A percentile compares a stretch with the other conserved stretches of the same genome.
These are phyloP conservation scores for Cutaneotrichosporon arboriforme DNA, from an alignment of 1,284 basidiomycete genomes.

Conservation along the genomic window DNA sequence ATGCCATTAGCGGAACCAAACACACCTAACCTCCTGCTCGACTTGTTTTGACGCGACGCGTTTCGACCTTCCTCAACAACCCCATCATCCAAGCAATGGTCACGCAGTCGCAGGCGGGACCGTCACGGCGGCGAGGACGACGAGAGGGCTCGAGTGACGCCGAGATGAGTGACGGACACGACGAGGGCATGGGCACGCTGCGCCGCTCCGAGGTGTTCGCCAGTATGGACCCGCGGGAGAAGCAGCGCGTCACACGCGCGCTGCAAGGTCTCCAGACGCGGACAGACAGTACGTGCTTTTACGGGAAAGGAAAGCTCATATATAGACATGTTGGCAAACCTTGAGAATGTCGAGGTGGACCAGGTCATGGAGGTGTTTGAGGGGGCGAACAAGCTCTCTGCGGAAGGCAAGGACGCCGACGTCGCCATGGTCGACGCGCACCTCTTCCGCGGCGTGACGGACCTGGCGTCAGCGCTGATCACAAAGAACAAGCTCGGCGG, in stretches of 20 bases:
- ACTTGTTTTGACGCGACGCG: neutral
- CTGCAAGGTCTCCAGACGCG: constrained; percentile 29
- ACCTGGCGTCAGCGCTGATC: constrained; percentile 32
- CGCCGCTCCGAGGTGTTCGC: constrained; percentile 25
- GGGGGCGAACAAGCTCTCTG: constrained; percentile 20
- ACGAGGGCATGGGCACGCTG: neutral
- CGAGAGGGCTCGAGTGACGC: neutral
- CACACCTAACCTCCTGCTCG: neutral
- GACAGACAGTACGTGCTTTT: constrained; percentile 28
- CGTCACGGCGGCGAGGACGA: constrained; percentile 1
- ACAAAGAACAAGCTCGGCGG: constrained; percentile 44
- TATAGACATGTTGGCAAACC: constrained; percentile 30
- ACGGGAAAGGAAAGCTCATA: neutral
- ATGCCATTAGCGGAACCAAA: neutral
- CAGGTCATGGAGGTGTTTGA: constrained; percentile 20
- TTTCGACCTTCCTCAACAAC: neutral
- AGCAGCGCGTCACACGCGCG: constrained; percentile 16
- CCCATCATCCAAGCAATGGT: neutral
- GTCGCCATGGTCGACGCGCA: constrained; percentile 35
- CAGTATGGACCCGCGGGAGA: constrained; percentile 22
- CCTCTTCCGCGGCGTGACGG: constrained; percentile 27
- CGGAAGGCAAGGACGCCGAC: constrained; percentile 28
- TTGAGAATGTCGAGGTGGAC: constrained; percentile 24
- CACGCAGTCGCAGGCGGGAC: neutral
- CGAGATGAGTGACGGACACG: neutral